Evolutionary conservation across 2,329 filamentous ascomycete genomes (phyloP).

Genomic region (Hypoxylon sp.): DNA sequence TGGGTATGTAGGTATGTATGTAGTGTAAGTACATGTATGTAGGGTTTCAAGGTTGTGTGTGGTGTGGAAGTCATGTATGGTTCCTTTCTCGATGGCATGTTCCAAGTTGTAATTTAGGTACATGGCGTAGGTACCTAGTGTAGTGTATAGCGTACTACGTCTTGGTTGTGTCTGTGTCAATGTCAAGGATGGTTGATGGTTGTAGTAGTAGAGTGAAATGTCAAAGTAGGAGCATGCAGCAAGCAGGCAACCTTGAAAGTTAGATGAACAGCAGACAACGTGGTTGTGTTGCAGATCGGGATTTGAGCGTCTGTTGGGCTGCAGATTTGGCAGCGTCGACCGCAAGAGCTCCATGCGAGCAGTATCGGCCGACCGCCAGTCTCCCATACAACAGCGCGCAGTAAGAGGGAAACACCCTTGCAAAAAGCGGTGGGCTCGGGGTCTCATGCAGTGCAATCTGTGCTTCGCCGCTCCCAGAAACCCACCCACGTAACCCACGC

Average conservation of each 20-base stretch:
- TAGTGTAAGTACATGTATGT: no score
- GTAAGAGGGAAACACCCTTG: conserved; percentile 48
- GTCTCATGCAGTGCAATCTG: conserved; percentile 43
- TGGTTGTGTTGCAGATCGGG: conserved; percentile 44
- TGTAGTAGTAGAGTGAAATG: not conserved
- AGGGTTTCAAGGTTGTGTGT: not conserved
- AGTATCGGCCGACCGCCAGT: conserved; percentile 50
- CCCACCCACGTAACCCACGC: conserved; percentile 19
- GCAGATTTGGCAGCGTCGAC: conserved; percentile 42
- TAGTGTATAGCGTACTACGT: not conserved
- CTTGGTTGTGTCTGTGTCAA: conserved; percentile 3
- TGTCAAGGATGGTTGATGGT: no score
- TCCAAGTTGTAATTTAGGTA: not conserved
- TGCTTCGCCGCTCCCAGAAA: conserved; percentile 39
- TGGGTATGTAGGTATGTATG: not conserved
- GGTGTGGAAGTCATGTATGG: conserved; percentile 1
- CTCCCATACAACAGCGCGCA: conserved; percentile 48
- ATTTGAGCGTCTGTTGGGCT: conserved; percentile 44
- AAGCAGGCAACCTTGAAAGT: conserved; percentile 5
- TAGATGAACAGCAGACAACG: conserved; percentile 29
- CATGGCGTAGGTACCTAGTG: not conserved
- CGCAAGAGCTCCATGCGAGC: conserved; percentile 35
- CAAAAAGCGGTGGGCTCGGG: conserved; percentile 52
- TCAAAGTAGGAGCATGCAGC: conserved; percentile 10
- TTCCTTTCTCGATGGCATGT: conserved; percentile 1